Percentiles rank a stretch among this genome's conserved stretches.
Conservation (phyloP, 192 early-diverging fungal genomes). For the Polychytrium aggregatum region DNA sequence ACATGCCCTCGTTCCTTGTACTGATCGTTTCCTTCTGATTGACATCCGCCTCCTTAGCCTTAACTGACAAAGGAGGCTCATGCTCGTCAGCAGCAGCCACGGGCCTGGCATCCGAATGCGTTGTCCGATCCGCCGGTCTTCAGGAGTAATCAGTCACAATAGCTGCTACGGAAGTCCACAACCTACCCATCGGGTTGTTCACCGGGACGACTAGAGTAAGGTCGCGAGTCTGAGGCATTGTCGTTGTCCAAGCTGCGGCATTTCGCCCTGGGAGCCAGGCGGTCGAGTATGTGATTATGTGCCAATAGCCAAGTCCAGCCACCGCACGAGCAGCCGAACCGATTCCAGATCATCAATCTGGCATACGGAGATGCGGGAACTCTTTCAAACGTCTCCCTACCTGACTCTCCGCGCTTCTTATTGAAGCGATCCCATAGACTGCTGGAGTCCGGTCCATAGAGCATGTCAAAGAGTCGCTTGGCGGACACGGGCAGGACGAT, state of each 20-base stretch:
- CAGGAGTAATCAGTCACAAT: too few relatives aligned
- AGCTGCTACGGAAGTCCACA: too few relatives aligned
- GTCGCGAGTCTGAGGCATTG: conserved; percentile 17
- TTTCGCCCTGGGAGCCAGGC: too few relatives aligned
- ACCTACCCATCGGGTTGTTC: conserved; percentile 55
- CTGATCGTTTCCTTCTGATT: conserved; percentile 42
- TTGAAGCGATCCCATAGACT: conserved; percentile 35
- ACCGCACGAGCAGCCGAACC: too few relatives aligned
- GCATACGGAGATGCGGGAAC: too few relatives aligned
- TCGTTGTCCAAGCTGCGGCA: too few relatives aligned
- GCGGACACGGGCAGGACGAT: conserved; percentile 40
- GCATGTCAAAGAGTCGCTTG: conserved; percentile 43
- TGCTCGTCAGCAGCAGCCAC: neutral
- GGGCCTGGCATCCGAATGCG: neutral
- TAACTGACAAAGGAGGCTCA: conserved; percentile 47
- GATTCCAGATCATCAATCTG: too few relatives aligned
- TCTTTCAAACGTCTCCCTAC: too few relatives aligned
- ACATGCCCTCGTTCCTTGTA: conserved; percentile 47
- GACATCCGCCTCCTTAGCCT: conserved; percentile 56
- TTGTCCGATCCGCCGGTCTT: too few relatives aligned
- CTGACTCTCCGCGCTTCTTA: conserved; percentile 28
- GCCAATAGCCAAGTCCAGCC: too few relatives aligned
- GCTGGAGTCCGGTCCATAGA: conserved; percentile 41
- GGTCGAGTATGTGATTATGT: too few relatives aligned
- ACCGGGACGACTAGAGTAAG: conserved; percentile 57